Percentiles rank a stretch among this genome's conserved stretches.
phyloP scores from a whole-genome alignment of 2,329 filamentous ascomycete genomes.

The Sarocladiaceae sp. region DNA sequence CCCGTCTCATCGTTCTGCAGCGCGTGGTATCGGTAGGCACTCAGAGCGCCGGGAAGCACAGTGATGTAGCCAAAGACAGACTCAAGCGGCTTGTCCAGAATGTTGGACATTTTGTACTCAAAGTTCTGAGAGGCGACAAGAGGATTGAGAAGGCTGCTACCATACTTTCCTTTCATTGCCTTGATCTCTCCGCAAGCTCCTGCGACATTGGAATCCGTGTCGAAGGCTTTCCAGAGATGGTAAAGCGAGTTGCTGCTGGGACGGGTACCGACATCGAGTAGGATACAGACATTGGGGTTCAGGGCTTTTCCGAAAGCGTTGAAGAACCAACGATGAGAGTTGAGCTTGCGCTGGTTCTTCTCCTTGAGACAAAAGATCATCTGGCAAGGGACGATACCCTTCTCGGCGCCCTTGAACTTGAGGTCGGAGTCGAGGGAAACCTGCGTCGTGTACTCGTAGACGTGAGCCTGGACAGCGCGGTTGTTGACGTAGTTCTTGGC shows the following conservation, averaged over 20 bases:
- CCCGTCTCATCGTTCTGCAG: conserved; percentile 95
- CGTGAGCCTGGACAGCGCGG: conserved; percentile 88
- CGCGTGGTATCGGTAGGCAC: conserved; percentile 91
- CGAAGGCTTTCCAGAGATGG: conserved; percentile 97
- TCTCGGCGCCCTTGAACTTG: conserved; percentile 98
- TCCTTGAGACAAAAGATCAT: conserved; percentile 99
- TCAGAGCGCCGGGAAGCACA: conserved; percentile 88
- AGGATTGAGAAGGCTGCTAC: conserved; percentile 80
- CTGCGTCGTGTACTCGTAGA: conserved; percentile 98
- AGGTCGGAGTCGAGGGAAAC: conserved; percentile 92
- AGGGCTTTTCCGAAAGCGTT: conserved; percentile 91
- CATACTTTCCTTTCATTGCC: conserved; percentile 85
- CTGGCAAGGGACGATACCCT: conserved; percentile 96
- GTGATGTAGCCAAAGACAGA: conserved; percentile 98
- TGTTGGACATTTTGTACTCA: conserved; percentile 99
- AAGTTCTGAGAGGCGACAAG: conserved; percentile 97
- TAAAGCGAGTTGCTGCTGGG: conserved; percentile 89
- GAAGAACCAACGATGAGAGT: conserved; percentile 99
- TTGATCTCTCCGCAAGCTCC: conserved; percentile 97
- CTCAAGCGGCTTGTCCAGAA: conserved; percentile 93
- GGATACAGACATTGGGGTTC: conserved; percentile 92
- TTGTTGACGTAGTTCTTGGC: conserved; percentile 98
- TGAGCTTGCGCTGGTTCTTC: conserved; percentile 95
- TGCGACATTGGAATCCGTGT: conserved; percentile 94
- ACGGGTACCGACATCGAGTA: conserved; percentile 92